Evolutionary conservation across 1,284 basidiomycete genomes (phyloP), one percentile per base, ranked within the genome.

Genomic region (Malassezia caprae): DNA sequence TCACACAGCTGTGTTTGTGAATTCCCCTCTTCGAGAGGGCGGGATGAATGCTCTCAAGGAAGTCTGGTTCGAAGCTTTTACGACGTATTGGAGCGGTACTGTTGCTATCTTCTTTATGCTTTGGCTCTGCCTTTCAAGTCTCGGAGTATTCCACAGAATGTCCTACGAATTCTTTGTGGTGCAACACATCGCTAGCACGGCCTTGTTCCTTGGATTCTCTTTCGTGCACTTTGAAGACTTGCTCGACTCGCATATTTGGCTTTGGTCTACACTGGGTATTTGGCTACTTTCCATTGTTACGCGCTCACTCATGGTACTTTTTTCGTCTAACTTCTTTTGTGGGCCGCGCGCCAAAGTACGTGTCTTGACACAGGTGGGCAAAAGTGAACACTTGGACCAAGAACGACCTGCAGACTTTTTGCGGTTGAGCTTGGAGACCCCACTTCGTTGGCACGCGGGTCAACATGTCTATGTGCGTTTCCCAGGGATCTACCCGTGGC

Each of bases 401-500:
- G 31, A 37, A 19, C 10, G 15, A 11, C 23, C 27, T 4, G 41
- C 27, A 2, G 41, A 27, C 7, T 43, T 15, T 28, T n/a, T 48
- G 17, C 35, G 34, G 11, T 10, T 48, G 34, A 59, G 63, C 8
- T 53, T 70, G 19, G 42, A 55, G 3, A 70, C 69, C 3, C 47
- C 56, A 1, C 35, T 67, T 30, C 56, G 64, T 12, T 72, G 69
- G 69, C 57, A 40, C n/a, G 59, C 66, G 1, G 68, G 68, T 5
- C 67, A 70, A 40, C 66, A 71, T 47, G 60, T 72, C 5, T 71
- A 63, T 26, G 44, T 72, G 15, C 64, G 67, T 42, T 68, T 72
- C 23, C 68, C 69, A 6, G 56, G 58, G 8, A 35, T 69, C 4
- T 50, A 49, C 6, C 61, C 63, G 1, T 24, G 53, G 44, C 60